phyloP scores from a whole-genome alignment of 2,329 filamentous ascomycete genomes.

The Penicillium sp. region DNA sequence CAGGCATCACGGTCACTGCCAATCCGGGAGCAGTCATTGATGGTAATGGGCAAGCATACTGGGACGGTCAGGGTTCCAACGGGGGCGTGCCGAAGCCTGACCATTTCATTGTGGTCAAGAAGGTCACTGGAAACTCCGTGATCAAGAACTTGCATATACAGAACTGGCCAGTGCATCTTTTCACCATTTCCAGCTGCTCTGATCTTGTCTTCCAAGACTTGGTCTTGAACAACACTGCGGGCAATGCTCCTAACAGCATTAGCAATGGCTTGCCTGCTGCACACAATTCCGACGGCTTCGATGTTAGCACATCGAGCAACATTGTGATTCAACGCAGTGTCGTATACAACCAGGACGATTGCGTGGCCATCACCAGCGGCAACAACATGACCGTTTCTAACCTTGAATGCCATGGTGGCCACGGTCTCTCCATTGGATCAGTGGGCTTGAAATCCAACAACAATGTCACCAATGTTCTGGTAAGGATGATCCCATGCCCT shows the following conservation, averaged over 20 bases:
- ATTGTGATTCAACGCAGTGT: slow-evolving; percentile 54
- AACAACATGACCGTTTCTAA: slow-evolving; percentile 32
- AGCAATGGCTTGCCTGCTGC: neutral
- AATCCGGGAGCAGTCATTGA: slow-evolving; percentile 1
- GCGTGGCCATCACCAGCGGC: slow-evolving; percentile 59
- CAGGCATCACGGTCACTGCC: neutral
- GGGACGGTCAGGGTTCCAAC: neutral
- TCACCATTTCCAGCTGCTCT: neutral
- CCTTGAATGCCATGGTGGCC: slow-evolving; percentile 41
- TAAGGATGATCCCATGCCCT: neutral
- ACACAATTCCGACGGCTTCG: slow-evolving; percentile 54
- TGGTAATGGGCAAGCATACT: slow-evolving; percentile 1
- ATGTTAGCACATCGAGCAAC: slow-evolving; percentile 42
- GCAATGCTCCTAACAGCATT: neutral
- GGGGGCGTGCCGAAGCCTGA: neutral
- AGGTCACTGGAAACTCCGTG: neutral
- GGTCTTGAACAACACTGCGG: neutral
- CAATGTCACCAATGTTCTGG: slow-evolving; percentile 52
- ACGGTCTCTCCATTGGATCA: slow-evolving; percentile 61
- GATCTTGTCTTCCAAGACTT: slow-evolving; percentile 3
- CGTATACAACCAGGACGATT: slow-evolving; percentile 61
- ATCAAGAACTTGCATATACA: neutral
- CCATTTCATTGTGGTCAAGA: slow-evolving; percentile 2
- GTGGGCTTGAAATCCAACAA: slow-evolving; percentile 60
- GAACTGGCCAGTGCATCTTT: slow-evolving; percentile 3